Evolutionary conservation across 352 stramenopile species (phyloP), one percentile per base, ranked within the genome.

Genomic region (Phytopythium sindhum): DNA sequence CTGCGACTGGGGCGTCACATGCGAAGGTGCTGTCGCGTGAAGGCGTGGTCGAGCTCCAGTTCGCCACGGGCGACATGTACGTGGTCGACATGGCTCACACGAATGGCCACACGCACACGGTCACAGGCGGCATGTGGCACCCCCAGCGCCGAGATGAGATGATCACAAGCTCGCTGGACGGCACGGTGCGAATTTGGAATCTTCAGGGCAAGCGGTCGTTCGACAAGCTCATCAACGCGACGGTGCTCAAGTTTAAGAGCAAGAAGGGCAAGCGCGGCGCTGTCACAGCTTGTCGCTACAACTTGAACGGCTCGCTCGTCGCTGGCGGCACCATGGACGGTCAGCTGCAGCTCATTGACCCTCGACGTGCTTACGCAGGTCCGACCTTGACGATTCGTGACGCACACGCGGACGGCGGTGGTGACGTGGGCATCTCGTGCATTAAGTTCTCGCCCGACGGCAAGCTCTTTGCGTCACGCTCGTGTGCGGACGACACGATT

Each of bases 61-160:
- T 93, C 44, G 79, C 81, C 23, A 92, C 88, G 51, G 86, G 86
- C 29, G 86, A 95, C 63, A 93, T 93, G 84, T 95, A 95, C 65
- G 79, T 94, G 23, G 75, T 93, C 35, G 87, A 95, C 61, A 95
- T 95, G 87, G 80, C 75, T 0, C 78, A 93, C 59, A 95, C 87
- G 14, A 88, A 88, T 31, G 87, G 87, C 10, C 87, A 95, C 67
- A 95, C 87, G 39, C 83, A 93, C 70, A 69, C 80, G 1, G 71
- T 86, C 33, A 93, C 87, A 11, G 74, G 80, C 23, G 87, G 83
- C 15, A 62, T 71, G 64, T 95, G 85, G 85, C 82, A 93, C 54
- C 87, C 87, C 24, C 74, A 71, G 39, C 47, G 76, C 12, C 81
- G 84, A 3, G 79, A 95, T 42, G 70, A 88, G 64, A 85, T 94